These are phyloP conservation scores for Dictyostelium intermedium DNA, from an alignment of 78 protist genomes.

Conservation along the genomic window DNA sequence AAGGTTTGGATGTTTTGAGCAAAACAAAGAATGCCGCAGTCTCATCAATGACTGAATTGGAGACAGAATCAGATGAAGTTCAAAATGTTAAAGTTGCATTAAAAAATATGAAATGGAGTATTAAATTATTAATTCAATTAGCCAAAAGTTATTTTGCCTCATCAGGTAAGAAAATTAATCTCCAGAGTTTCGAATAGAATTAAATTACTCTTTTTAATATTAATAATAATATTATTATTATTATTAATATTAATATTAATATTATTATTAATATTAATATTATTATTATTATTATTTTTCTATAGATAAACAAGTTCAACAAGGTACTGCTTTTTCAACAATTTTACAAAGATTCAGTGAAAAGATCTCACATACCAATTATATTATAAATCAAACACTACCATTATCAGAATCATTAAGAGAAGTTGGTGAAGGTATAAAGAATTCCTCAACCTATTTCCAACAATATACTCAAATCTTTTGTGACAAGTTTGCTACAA, in stretches of 20 bases:
- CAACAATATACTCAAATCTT: conserved; percentile 65
- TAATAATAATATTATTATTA: no score
- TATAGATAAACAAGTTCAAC: conserved; percentile 66
- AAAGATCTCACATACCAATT: conserved; percentile 60
- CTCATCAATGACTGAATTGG: not conserved
- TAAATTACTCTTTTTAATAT: no score
- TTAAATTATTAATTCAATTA: conserved; percentile 58
- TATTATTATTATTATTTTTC: not conserved
- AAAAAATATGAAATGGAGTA: conserved; percentile 72
- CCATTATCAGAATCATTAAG: conserved; percentile 60
- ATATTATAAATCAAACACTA: conserved; percentile 55
- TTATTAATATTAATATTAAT: no score
- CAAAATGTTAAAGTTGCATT: conserved; percentile 14
- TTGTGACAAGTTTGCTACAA: conserved; percentile 39
- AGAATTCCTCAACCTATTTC: conserved; percentile 17
- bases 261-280: no score
- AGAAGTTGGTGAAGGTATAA: conserved; percentile 59
- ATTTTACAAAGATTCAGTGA: conserved; percentile 42
- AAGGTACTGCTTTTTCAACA: conserved; percentile 28
- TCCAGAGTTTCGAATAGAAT: no score
- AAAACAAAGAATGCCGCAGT: conserved; percentile 63
- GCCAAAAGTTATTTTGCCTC: conserved; percentile 19
- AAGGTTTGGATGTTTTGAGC: conserved; percentile 5
- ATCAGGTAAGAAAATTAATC: conserved; percentile 19
- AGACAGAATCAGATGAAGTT: conserved; percentile 24